Conservation (phyloP, 2,329 filamentous ascomycete genomes). For the Phyllachora maydis region DNA sequence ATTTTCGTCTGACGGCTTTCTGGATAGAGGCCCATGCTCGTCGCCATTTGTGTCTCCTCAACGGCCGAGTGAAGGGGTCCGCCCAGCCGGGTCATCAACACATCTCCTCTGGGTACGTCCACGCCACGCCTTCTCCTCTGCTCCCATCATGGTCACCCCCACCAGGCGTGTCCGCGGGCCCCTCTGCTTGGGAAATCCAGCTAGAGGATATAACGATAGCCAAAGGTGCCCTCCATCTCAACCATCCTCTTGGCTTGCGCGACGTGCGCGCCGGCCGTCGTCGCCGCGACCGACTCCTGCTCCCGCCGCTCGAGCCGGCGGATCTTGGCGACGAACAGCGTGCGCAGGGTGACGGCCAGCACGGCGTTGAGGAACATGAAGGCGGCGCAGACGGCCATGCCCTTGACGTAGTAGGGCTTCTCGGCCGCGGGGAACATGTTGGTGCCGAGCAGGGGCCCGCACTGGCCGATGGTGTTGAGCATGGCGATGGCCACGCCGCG, state of each 20-base stretch:
- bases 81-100: too few species aligned
- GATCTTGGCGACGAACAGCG: neutral
- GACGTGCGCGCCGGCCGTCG: neutral
- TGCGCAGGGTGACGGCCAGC: constrained; percentile 4
- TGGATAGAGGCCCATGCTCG: too few species aligned
- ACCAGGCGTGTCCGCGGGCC: too few species aligned
- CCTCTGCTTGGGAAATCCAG: too few species aligned
- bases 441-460: constrained; percentile 41
- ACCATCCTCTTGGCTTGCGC: neutral
- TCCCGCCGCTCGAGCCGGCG: constrained; percentile 1
- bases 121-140: too few species aligned
- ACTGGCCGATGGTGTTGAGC: constrained; percentile 40
- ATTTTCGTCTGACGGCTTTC: too few species aligned
- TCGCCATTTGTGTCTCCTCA: too few species aligned
- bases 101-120: too few species aligned
- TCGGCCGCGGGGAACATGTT: constrained; percentile 32
- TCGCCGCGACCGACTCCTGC: neutral
- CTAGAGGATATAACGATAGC: constrained; percentile 1
- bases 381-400: constrained; percentile 16
- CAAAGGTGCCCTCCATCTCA: constrained; percentile 1
- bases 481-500: constrained; percentile 42
- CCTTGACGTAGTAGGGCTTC: constrained; percentile 15
- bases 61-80: too few species aligned
- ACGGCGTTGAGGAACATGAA: constrained; percentile 20
- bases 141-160: too few species aligned